A percentile compares a stretch with the other conserved stretches of the same genome.
Conservation (phyloP, 2,329 filamentous ascomycete species). For the Fusarium sp. region DNA sequence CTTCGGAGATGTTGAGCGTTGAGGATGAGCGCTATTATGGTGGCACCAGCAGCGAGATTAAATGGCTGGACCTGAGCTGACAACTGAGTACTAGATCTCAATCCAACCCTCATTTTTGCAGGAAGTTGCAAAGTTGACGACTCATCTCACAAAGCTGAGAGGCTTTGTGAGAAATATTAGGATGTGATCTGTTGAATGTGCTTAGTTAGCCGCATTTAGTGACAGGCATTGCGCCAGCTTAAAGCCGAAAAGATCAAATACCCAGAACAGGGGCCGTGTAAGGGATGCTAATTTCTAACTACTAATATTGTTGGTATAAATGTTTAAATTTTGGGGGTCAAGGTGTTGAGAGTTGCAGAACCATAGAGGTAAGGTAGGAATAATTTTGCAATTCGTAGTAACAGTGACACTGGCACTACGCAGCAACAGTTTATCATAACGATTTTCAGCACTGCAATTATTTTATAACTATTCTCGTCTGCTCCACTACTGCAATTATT, state of each 20-base stretch:
- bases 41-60: neutral
- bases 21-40: neutral
- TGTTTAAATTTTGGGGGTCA: no score
- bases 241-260: neutral
- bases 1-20: neutral
- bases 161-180: neutral
- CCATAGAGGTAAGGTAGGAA: no score
- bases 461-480: no score
- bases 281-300: no score
- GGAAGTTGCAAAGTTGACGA: neutral
- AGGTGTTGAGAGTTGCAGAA: no score
- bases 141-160: neutral
- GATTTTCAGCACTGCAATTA: no score
- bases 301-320: neutral
- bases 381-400: no score
- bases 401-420: no score
- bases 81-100: neutral
- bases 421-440: no score
- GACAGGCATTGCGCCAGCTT: neutral
- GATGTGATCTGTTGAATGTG: neutral
- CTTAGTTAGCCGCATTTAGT: neutral
- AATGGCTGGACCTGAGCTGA: neutral
- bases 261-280: neutral
- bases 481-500: no score
- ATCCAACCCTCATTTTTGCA: neutral